These are phyloP conservation scores for Epithemia pelagica DNA, from an alignment of 108 stramenopile genomes.

Conservation along the genomic window DNA sequence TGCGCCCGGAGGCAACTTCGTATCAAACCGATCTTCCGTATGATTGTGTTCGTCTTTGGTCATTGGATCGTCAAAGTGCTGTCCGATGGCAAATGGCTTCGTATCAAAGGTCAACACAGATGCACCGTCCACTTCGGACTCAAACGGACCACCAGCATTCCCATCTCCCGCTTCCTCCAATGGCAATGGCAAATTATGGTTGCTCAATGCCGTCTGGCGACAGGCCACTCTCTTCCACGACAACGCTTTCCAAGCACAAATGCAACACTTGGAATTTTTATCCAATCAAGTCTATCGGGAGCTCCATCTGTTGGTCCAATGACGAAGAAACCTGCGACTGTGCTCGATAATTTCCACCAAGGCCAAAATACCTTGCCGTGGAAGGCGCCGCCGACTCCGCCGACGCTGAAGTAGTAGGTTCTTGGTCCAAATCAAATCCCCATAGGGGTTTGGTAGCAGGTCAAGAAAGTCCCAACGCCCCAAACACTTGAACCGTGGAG, in stretches of 20 bases:
- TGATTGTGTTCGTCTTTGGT: background rate
- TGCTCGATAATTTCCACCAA: no score
- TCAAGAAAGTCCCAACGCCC: constrained; percentile 64
- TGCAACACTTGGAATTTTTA: constrained; percentile 83
- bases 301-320: background rate
- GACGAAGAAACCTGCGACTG: background rate
- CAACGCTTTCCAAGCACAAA: constrained; percentile 66
- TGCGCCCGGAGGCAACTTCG: background rate
- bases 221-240: constrained; percentile 35
- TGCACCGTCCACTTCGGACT: background rate
- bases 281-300: constrained; percentile 66
- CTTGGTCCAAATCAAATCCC: constrained; percentile 7
- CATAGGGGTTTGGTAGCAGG: constrained; percentile 49
- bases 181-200: background rate
- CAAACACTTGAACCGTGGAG: constrained; percentile 70
- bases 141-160: no score
- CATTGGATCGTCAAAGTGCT: background rate
- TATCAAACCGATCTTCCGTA: background rate
- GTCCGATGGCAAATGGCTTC: background rate
- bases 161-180: background rate
- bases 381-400: constrained; percentile 5
- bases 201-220: background rate
- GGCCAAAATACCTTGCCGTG: background rate
- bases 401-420: background rate
- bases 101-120: background rate